Conservation (phyloP, 495 filamentous ascomycete genomes). For the Penicillium robsamsonii region DNA sequence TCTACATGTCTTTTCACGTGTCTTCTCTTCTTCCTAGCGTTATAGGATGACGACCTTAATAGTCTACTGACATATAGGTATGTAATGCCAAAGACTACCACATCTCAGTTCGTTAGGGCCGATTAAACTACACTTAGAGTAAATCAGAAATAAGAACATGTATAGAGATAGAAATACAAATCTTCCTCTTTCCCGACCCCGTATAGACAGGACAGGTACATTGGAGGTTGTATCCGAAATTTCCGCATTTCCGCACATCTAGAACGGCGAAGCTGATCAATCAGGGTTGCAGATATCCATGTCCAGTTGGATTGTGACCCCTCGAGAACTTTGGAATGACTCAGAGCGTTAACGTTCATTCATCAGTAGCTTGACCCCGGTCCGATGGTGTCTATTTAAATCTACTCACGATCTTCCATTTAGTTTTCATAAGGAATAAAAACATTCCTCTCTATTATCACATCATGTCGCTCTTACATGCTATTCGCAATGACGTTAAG, state of each 20-base stretch:
- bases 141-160: no score
- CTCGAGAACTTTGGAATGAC: neutral
- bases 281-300: neutral
- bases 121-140: no score
- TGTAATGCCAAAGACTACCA: no score
- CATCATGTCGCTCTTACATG: neutral
- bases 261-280: slow-evolving; percentile 2
- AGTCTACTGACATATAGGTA: no score
- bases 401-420: neutral
- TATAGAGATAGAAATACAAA: no score
- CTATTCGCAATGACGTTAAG: neutral
- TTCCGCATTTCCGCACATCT: neutral
- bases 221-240: neutral
- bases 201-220: neutral
- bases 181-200: no score
- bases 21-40: no score
- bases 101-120: no score
- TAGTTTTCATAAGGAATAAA: neutral
- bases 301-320: neutral
- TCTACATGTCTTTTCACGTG: no score
- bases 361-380: neutral
- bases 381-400: neutral
- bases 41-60: no score
- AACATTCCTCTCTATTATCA: neutral
- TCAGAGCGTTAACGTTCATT: neutral